Base-by-base conservation (phyloP, 139 green algal species). In the Dunaliella primolecta region DNA sequence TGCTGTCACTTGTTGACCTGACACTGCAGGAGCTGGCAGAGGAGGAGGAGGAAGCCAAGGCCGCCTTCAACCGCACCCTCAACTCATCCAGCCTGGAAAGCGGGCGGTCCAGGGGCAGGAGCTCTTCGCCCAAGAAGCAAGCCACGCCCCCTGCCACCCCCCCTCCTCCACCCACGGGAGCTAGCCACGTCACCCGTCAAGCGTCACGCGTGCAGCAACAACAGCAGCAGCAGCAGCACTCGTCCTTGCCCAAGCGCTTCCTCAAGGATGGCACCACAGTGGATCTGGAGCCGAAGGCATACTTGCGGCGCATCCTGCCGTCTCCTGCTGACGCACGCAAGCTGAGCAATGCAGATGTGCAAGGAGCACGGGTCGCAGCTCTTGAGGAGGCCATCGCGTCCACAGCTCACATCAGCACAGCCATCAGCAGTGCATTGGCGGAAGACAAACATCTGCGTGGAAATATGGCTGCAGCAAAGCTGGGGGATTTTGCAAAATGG, bases 241-340 rank as follows among this genome's bases (percentile, higher is more conserved):
- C 7, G 25, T 57, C 31, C 36, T 85, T 15, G 46, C 46, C 46
- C 31, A 77, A 15, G 20, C 84, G 88, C 0, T 83, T 85, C 29
- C 32, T 89, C 23, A 88, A 87, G 36, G 85, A 89, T 35, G 85
- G 85, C 37, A 88, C 33, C 32, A 64, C 38, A 23, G 25, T 89
- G 32, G 38, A 37, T 3, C 27, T 89, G 56, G 30, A 80, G 27
- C 81, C 81, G 0, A 3, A 36, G 27, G 21, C 35, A 30, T 75
- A 86, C 34, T 1, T 85, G 29, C 30, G 46, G 46, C 46, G 46
- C 46, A 64, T 64, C 46, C 46, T 25, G 46, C 46, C 15, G 46
- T 15, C 46, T 64, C 46, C 46, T 64, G 46, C 15, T 64, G 46
- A 64, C 7, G 46, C 46, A 25, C 7, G 46, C 30, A 36, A 11